Base-by-base conservation (phyloP, 306 rosid species). In the Prinsepia uniflora region DNA sequence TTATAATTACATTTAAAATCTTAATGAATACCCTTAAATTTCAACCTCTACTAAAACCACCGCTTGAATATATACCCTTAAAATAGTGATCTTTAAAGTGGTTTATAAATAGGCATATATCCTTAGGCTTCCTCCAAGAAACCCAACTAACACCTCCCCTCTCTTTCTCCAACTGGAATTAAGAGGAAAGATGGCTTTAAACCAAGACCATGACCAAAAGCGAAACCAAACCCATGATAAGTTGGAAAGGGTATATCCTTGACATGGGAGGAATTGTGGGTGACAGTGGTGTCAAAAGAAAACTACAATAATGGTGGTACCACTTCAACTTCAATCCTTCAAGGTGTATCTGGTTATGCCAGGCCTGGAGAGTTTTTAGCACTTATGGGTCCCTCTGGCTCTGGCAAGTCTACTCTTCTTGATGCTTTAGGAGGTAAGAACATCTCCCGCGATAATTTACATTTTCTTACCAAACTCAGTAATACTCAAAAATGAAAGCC, bases 341-440 rank as follows among this genome's bases (percentile, higher is more conserved):
- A 79, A 49, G 87, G 80, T 55, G 69, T 87, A 6, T 78, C 82
- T 0, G 92, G 92, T 63, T 78, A 76, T 72, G 90, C 89, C 0
- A 66, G 58, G 54, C 96, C 96, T 0, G 96, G 87, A 15, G 75
- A 85, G 67, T 77, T 85, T 52, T 69, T 87, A 64, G 92, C 92
- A 55, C 71, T 89, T 53, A 87, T 87, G 90, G 96, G 90, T 10
- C 96, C 96, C 72, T 89, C 92, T n/a, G 96, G 96, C 9, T 85
- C 75, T 73, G 96, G 96, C 72, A 89, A 89, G 76, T 85, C 96
- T 59, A 89, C 96, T 53, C 86, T 87, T 77, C 96, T 89, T 77
- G 96, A 87, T 73, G 77, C 87, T 49, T 68, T 87, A 72, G 86
- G 88, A 75, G 96, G 96, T 89, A 6, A 58, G 11, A 12, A 22